Base-by-base conservation (phyloP, 2,329 filamentous ascomycete genomes). In the Beauveria sp. region DNA sequence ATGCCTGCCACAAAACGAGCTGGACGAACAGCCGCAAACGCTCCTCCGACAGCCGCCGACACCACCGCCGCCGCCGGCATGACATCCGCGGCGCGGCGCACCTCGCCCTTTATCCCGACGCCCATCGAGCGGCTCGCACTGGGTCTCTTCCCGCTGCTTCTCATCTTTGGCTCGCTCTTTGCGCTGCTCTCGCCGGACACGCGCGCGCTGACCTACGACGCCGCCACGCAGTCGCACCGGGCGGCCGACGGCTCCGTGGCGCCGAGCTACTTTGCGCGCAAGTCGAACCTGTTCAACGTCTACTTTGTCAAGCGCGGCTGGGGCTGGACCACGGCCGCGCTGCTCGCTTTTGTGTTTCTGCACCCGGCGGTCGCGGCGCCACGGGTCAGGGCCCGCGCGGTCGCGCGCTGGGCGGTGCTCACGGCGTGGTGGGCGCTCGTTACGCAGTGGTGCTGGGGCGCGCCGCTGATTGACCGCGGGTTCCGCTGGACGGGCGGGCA, bases 371-470 rank as follows among this genome's bases (percentile, higher is more conserved):
- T 81, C 72, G 41, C 67, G 70, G 34, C 63, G 54, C 59, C 71
- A 5, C 59, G 63, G 69, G 73, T 64, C 79, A 76, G 63, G 67
- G 58, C 83, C 12, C 82, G 85, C 62, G 91, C 89, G 0, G 69
- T 78, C 1, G 55, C 87, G 24, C 83, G 94, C 53, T 99, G 91
- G 80, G 77, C 66, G 0, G 75, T 88, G 9, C 84, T 91, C 0
- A 97, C 94, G 9, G 69, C 76, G 1, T 88, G 87, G 75, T 99
- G 94, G 94, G 79, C 91, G 47, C 76, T 91, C 44, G 86, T 94
- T 20, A 99, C 94, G 65, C 94, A 97, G 78, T 97, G 94, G 94
- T 97, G 87, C 73, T 97, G 99, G 69, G 94, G 94, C 0, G 87
- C 94, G 2, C 82, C 92, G 22, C 79, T 99, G 54, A 93, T 97